These are phyloP conservation scores for Solanum stenotomum DNA, from an alignment of 257 asterid species.

Conservation along the genomic window DNA sequence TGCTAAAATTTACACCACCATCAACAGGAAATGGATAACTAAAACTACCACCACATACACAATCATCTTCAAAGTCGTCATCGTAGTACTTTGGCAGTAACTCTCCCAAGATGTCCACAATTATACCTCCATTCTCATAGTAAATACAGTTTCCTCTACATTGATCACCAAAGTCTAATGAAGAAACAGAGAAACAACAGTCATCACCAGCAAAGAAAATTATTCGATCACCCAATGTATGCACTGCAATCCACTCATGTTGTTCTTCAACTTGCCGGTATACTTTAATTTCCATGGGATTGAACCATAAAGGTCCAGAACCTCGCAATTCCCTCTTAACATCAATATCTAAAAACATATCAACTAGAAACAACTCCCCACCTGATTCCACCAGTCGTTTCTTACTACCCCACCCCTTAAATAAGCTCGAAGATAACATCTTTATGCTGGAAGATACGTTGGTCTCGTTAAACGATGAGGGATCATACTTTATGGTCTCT, in stretches of 20 bases:
- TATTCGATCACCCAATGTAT: not conserved
- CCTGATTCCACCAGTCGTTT: too few relatives aligned
- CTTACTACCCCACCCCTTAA: not conserved
- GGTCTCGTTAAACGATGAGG: not conserved
- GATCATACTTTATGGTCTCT: too few relatives aligned
- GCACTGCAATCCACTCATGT: not conserved
- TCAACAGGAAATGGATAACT: too few relatives aligned
- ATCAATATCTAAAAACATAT: not conserved
- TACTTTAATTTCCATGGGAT: not conserved
- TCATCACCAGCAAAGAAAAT: not conserved
- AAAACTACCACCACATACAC: too few relatives aligned
- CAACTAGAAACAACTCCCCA: not conserved
- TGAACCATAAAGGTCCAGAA: not conserved
- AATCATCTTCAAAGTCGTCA: too few relatives aligned
- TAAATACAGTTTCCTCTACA: too few relatives aligned
- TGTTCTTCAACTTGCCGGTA: too few relatives aligned
- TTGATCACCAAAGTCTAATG: not conserved
- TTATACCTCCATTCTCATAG: too few relatives aligned
- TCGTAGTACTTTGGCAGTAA: too few relatives aligned
- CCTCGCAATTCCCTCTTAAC: rapidly evolving
- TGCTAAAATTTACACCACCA: too few relatives aligned
- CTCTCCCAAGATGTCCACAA: too few relatives aligned
- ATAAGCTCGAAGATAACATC: not conserved
- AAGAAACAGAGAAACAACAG: not conserved
- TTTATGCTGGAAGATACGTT: not conserved